Base-by-base conservation (phyloP, 371 early-diverging fungal genomes). In the Haplosporangium sp. region DNA sequence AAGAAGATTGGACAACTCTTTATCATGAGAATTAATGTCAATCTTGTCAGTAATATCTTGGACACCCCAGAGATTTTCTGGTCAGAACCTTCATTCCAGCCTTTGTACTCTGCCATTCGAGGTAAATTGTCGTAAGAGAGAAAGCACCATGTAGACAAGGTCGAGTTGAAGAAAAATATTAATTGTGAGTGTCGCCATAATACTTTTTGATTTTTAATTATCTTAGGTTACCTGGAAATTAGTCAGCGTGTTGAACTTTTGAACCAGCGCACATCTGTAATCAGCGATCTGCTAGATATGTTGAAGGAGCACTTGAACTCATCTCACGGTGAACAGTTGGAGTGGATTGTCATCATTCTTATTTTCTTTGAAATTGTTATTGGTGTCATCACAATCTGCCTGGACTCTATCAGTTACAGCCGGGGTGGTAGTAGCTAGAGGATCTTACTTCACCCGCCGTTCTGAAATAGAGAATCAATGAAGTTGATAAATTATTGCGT, bases 41-140 rank as follows among this genome's bases (percentile, higher is more conserved):
- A 95, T 72, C 83, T 96, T 37, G 96, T 96, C 45, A 89, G 89
- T 62, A 93, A 94, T 63, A 92, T 95, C 20, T 79, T 96, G 69
- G 95, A 96, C 74, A 93, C 92, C 34, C 96, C 96, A n/a, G 96
- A 96, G 72, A 91, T 95, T 56, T 95, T 95, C 67, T 95, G 95
- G 95, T 92, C 93, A 20, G 94, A 95, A 67, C 96, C 96, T 9
- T 86, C 92, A 13, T 86, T 94, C 61, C 92, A 95, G 71, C 94
- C 94, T 9, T 77, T 96, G 52, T 96, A 94, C 64, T 88, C 87
- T 62, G 93, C 94, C 4, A 92, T 93, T 45, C 84, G 95, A 74
- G 91, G 92, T 85, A 55, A 50, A 27, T 15, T 19, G 50, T 19
- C 13, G 19, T 50, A 17, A 50, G 1, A 11, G 11, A 42, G 11